These are phyloP conservation scores for Narthecium ossifragum DNA, from an alignment of 106 monocot genomes.

Conservation along the genomic window DNA sequence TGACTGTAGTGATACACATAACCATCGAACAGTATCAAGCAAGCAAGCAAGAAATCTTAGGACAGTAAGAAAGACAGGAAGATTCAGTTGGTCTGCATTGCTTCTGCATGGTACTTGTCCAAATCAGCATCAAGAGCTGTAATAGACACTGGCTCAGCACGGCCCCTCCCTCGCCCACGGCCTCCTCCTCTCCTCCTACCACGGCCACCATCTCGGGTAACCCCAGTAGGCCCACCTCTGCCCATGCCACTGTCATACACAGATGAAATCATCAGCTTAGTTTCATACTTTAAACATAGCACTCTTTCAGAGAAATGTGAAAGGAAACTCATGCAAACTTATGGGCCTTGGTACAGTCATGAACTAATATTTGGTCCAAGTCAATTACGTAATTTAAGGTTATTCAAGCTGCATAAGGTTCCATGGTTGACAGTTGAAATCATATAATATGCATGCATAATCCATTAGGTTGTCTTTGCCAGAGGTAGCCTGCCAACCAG, in stretches of 20 bases:
- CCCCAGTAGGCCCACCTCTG: slow-evolving; percentile 15
- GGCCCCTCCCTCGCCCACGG: slow-evolving; percentile 19
- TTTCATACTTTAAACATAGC: too few species aligned
- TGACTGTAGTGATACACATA: neutral
- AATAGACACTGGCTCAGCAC: slow-evolving; percentile 1
- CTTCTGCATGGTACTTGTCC: slow-evolving; percentile 68
- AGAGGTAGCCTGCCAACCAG: too few species aligned
- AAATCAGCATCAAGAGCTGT: slow-evolving; percentile 70
- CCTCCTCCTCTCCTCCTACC: slow-evolving; percentile 17
- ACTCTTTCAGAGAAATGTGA: too few species aligned
- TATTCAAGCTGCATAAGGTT: too few species aligned
- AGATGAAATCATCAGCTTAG: neutral
- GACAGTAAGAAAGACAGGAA: neutral
- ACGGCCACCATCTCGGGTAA: slow-evolving; percentile 21
- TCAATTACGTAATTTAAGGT: neutral
- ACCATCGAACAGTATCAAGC: neutral
- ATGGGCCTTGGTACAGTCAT: neutral
- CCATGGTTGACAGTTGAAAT: neutral
- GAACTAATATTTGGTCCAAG: neutral
- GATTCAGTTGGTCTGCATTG: slow-evolving; percentile 62
- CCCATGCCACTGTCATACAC: slow-evolving; percentile 26
- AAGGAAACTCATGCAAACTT: too few species aligned
- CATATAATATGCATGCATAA: neutral
- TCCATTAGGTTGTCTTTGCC: too few species aligned
- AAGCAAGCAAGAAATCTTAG: neutral